Evolutionary conservation across 441 rosid species (phyloP).

Genomic region (Brassica balearica): DNA sequence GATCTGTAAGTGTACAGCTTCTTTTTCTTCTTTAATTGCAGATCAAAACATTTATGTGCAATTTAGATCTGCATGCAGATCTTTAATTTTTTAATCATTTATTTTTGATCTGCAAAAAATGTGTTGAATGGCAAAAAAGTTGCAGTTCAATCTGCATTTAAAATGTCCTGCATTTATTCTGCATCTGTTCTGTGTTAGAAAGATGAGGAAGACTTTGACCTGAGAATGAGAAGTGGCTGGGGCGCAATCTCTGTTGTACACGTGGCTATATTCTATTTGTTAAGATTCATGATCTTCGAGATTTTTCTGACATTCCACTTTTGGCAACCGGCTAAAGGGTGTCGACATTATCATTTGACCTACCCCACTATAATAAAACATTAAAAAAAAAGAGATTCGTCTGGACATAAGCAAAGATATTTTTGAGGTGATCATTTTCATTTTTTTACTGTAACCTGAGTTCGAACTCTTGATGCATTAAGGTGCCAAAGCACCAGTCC

Average conservation of each 20-base stretch:
- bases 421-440: background rate
- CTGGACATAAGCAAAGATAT: slow-evolving; percentile 22
- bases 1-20: too few relatives aligned
- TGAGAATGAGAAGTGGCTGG: slow-evolving; percentile 37
- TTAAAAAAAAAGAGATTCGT: slow-evolving; percentile 18
- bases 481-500: background rate
- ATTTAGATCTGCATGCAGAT: too few relatives aligned
- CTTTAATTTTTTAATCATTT: too few relatives aligned
- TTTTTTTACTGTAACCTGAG: slow-evolving; percentile 6
- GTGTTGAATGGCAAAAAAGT: too few relatives aligned
- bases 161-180: too few relatives aligned
- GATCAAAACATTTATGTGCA: too few relatives aligned
- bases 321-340: slow-evolving; percentile 35
- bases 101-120: too few relatives aligned
- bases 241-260: slow-evolving; percentile 43
- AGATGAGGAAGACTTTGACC: slow-evolving; percentile 24
- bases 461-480: slow-evolving; percentile 11
- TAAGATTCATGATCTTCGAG: slow-evolving; percentile 32
- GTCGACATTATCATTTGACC: slow-evolving; percentile 31
- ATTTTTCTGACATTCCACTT: slow-evolving; percentile 39
- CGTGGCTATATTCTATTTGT: slow-evolving; percentile 28
- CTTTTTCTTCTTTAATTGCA: too few relatives aligned
- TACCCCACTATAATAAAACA: slow-evolving; percentile 35
- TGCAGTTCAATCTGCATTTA: too few relatives aligned
- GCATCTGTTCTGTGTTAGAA: background rate